Evolutionary conservation across 2,329 filamentous ascomycete species (phyloP).

Genomic region (Penicillium sp.): DNA sequence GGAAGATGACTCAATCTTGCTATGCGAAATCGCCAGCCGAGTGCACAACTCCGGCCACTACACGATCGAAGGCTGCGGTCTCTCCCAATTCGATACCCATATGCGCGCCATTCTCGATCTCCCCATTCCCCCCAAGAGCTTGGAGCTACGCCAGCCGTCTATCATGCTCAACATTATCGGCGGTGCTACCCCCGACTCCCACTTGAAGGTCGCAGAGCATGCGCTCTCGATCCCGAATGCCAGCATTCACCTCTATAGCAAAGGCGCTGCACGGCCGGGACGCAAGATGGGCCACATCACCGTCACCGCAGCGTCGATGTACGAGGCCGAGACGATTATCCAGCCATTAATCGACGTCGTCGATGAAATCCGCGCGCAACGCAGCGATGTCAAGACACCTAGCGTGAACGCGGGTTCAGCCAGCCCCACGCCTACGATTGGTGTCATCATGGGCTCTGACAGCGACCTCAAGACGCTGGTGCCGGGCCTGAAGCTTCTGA

Average conservation of each 20-base stretch:
- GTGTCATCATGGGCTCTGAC: constrained; percentile 49
- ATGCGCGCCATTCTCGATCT: constrained; percentile 75
- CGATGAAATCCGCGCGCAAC: constrained; percentile 70
- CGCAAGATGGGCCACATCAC: constrained; percentile 97
- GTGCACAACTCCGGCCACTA: constrained; percentile 92
- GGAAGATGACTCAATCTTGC: constrained; percentile 64
- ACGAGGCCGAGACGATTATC: constrained; percentile 63
- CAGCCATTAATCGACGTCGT: constrained; percentile 69
- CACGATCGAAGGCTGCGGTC: constrained; percentile 84
- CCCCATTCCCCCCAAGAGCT: constrained; percentile 54
- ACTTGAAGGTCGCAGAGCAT: constrained; percentile 57
- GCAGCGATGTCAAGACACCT: constrained; percentile 31
- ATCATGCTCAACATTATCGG: constrained; percentile 56
- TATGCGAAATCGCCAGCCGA: constrained; percentile 84
- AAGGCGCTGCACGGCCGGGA: constrained; percentile 74
- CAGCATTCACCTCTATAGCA: constrained; percentile 84
- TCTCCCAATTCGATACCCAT: constrained; percentile 91
- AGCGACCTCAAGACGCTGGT: constrained; percentile 44
- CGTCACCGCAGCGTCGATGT: constrained; percentile 65
- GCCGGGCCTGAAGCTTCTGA: constrained; percentile 42
- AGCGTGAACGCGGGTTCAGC: constrained; percentile 27
- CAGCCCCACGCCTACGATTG: constrained; percentile 36
- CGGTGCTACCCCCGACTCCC: constrained; percentile 55
- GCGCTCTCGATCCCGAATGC: constrained; percentile 58
- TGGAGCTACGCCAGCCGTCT: constrained; percentile 45